Percentiles rank a stretch among this genome's conserved stretches.
phyloP scores from a whole-genome alignment of 2,329 filamentous ascomycete species.

The Stachybotrys chlorohalonatus region DNA sequence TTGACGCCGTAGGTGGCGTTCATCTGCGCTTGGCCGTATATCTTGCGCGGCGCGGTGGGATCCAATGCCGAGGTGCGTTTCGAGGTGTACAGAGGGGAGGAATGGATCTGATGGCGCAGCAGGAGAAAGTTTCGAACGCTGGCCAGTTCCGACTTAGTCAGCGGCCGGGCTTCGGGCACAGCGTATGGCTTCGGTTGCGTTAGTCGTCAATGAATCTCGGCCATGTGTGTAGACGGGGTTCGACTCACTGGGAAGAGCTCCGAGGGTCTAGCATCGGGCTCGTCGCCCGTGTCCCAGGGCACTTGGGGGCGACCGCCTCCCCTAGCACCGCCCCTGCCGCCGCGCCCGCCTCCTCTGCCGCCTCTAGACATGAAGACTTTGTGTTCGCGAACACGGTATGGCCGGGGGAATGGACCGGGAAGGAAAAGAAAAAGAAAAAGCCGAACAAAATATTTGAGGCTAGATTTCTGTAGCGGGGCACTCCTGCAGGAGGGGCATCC shows the following conservation, averaged over 20 bases:
- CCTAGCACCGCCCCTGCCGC: constrained; percentile 37
- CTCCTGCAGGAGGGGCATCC: not conserved
- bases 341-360: constrained; percentile 42
- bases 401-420: not conserved
- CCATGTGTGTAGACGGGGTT: not conserved
- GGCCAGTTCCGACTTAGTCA: constrained; percentile 34
- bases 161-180: constrained; percentile 34
- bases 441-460: not conserved
- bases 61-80: constrained; percentile 33
- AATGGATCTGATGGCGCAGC: constrained; percentile 47
- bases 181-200: constrained; percentile 33
- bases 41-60: constrained; percentile 27
- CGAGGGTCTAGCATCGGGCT: constrained; percentile 47
- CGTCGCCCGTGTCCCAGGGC: constrained; percentile 44
- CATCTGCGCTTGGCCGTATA: constrained; percentile 49
- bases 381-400: not conserved
- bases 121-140: constrained; percentile 43
- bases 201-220: constrained; percentile 2
- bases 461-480: not conserved
- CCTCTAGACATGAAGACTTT: constrained; percentile 38
- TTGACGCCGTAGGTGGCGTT: constrained; percentile 47
- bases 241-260: constrained; percentile 48
- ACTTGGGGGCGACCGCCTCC: constrained; percentile 33
- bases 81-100: constrained; percentile 47
- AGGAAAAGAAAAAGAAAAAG: not conserved